phyloP scores from a whole-genome alignment of 305 asterid species.

The Fraxinus baroniana region DNA sequence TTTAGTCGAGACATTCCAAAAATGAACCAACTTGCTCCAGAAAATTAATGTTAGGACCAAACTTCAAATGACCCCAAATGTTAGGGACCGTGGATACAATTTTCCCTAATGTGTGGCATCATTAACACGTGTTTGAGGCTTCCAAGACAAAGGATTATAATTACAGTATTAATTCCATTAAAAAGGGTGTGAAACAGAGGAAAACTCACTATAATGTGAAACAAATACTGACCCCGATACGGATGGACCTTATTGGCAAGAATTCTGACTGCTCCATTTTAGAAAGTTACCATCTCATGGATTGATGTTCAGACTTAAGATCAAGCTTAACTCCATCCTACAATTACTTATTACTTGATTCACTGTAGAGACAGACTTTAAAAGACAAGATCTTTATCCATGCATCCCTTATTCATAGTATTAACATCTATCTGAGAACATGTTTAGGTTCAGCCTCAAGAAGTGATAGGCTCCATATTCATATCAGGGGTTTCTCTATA shows the following conservation, averaged over 20 bases:
- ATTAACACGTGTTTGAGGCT: neutral
- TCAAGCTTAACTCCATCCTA: neutral
- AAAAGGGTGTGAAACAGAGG: neutral
- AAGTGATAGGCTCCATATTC: neutral
- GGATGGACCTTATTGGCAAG: neutral
- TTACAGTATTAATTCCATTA: neutral
- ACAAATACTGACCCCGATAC: neutral
- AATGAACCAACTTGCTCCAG: neutral
- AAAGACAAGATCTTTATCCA: neutral
- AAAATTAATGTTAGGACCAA: neutral
- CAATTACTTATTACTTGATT: neutral
- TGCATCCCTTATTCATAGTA: neutral
- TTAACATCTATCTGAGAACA: neutral
- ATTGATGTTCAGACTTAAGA: neutral
- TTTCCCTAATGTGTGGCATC: neutral
- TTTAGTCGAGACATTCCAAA: neutral
- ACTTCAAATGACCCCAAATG: neutral
- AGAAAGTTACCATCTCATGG: neutral
- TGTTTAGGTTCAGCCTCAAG: neutral
- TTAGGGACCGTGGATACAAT: neutral
- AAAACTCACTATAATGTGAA: neutral
- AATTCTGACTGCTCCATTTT: neutral
- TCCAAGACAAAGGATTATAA: neutral
- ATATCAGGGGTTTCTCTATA: neutral
- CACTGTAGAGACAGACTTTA: neutral